These are phyloP conservation scores for Lachnellula arida DNA, from an alignment of 2,329 filamentous ascomycete genomes.

Conservation along the genomic window DNA sequence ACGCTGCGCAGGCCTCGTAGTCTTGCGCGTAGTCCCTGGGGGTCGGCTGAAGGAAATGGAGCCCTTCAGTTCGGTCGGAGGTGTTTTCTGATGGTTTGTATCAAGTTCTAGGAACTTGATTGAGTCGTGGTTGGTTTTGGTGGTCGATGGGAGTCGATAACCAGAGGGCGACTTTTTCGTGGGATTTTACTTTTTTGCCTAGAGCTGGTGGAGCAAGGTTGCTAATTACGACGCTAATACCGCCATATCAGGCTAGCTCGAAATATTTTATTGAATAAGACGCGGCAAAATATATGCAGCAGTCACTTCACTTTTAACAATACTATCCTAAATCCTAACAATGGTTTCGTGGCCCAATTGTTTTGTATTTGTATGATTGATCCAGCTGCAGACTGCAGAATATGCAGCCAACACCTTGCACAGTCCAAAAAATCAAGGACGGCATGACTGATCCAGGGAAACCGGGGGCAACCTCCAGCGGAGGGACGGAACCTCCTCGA, in stretches of 20 bases:
- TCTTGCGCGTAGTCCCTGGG: conserved; percentile 29
- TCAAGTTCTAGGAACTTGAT: conserved; percentile 24
- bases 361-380: neutral
- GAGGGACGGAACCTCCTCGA: conserved; percentile 2
- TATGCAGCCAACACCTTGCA: conserved; percentile 26
- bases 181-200: conserved; percentile 12
- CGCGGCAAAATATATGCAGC: neutral
- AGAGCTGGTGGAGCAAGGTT: neutral
- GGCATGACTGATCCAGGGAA: conserved; percentile 18
- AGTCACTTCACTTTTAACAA: neutral
- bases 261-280: neutral
- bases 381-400: neutral
- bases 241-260: neutral
- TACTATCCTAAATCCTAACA: neutral
- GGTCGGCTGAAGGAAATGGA: conserved; percentile 19
- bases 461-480: neutral
- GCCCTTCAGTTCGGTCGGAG: conserved; percentile 17
- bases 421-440: conserved; percentile 23
- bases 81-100: conserved; percentile 2
- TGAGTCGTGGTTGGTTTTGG: conserved; percentile 5
- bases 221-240: neutral
- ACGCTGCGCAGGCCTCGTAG: conserved; percentile 39
- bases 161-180: conserved; percentile 8
- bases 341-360: neutral
- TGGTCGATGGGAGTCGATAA: conserved; percentile 12